Evolutionary conservation across 768 basidiomycete species (phyloP).

Genomic region (Filobasidium floriforme): DNA sequence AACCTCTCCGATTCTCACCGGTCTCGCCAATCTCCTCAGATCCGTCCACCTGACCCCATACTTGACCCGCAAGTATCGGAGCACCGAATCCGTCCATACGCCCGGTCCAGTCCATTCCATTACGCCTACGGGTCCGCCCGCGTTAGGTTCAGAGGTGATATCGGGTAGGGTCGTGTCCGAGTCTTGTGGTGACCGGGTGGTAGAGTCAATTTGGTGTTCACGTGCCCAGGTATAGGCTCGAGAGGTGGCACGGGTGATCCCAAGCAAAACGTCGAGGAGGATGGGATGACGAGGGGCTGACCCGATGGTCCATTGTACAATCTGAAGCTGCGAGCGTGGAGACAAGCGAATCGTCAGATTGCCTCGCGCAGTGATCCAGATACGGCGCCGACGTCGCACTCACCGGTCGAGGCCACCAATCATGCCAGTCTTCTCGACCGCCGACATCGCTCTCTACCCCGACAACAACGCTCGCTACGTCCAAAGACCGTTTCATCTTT

Average conservation of each 20-base stretch:
- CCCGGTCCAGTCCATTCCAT: constrained; percentile 49
- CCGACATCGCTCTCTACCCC: constrained; percentile 51
- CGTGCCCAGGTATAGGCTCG: constrained; percentile 32
- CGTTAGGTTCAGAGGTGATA: constrained; percentile 27
- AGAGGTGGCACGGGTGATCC: constrained; percentile 41
- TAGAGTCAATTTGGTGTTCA: background rate
- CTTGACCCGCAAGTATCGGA: constrained; percentile 42
- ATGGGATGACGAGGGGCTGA: constrained; percentile 48
- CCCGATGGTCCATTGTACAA: constrained; percentile 50
- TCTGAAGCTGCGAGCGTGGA: constrained; percentile 42
- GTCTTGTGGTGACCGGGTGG: background rate
- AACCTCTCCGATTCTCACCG: constrained; percentile 44
- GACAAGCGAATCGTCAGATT: too few species aligned
- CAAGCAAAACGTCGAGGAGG: constrained; percentile 46
- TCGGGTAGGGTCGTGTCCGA: background rate
- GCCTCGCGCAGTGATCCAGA: background rate
- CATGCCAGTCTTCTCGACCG: constrained; percentile 47
- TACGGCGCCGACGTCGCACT: constrained; percentile 15
- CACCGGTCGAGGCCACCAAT: constrained; percentile 45
- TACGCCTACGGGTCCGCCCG: constrained; percentile 43
- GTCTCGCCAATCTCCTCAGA: constrained; percentile 37
- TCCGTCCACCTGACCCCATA: constrained; percentile 46
- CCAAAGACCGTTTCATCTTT: constrained; percentile 25
- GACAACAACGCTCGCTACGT: constrained; percentile 43
- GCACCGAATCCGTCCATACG: constrained; percentile 45